Evolutionary conservation across 106 monocot species (phyloP).

Genomic region (Apostasia shenzhenica): DNA sequence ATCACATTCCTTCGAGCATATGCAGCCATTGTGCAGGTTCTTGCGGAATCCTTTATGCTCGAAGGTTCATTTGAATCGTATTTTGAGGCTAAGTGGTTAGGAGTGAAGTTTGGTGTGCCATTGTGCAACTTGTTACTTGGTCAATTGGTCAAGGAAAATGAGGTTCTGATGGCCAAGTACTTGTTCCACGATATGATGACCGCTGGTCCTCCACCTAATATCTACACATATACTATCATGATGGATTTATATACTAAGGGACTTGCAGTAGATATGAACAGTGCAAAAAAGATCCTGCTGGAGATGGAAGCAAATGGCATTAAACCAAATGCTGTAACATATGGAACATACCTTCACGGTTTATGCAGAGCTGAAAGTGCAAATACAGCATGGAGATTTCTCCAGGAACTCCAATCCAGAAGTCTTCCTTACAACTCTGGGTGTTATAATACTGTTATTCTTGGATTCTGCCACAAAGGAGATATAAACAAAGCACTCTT

Average conservation of each 20-base stretch:
- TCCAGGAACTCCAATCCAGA: conserved; percentile 6
- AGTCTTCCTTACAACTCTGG: conserved; percentile 2
- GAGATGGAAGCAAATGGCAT: conserved; percentile 14
- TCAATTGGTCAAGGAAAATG: not conserved
- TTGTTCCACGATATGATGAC: conserved; percentile 3
- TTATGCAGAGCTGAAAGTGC: conserved; percentile 4
- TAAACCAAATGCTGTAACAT: conserved; percentile 9
- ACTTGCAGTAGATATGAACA: not conserved
- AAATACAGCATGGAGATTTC: conserved; percentile 13
- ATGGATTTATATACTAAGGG: conserved; percentile 8
- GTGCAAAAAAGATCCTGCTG: conserved; percentile 2
- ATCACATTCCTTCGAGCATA: conserved; percentile 3
- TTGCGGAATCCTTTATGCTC: conserved; percentile 5
- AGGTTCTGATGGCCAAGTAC: not conserved
- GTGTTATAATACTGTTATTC: conserved; percentile 15
- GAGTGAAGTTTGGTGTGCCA: conserved; percentile 4
- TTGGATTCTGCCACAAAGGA: conserved; percentile 6
- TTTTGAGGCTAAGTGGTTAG: not conserved
- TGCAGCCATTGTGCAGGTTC: not conserved
- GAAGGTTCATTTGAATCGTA: conserved; percentile 2
- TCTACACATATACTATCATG: conserved; percentile 12
- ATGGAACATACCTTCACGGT: conserved; percentile 11
- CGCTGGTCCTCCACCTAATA: conserved; percentile 3
- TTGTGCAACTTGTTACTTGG: conserved; percentile 10
- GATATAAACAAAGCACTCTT: conserved; percentile 2